phyloP scores from a whole-genome alignment of 768 basidiomycete species.

The Cystofilobasidium bisporidii region DNA sequence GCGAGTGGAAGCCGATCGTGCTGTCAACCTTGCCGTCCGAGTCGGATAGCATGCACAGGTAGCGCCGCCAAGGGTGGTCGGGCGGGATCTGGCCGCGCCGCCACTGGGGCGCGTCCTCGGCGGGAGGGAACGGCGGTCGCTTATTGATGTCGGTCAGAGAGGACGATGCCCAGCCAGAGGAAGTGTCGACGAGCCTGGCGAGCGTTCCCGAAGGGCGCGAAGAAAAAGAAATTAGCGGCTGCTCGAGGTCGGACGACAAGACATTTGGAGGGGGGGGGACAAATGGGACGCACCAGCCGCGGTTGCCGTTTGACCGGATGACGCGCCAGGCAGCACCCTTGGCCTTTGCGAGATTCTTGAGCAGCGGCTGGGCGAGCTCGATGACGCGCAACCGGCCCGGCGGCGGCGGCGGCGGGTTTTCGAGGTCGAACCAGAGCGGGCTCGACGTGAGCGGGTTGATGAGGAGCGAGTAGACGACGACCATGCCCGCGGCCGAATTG shows the following conservation, averaged over 20 bases:
- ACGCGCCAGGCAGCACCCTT: conserved; percentile 72
- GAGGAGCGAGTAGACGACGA: conserved; percentile 49
- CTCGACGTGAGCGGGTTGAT: conserved; percentile 70
- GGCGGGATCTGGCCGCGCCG: conserved; percentile 39
- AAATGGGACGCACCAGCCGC: conserved; percentile 84
- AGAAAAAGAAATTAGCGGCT: too few species aligned
- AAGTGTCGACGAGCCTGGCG: conserved; percentile 49
- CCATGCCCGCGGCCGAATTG: conserved; percentile 13
- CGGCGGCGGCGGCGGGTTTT: conserved; percentile 44
- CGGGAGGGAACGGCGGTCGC: background rate
- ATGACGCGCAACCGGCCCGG: conserved; percentile 70
- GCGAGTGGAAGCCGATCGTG: conserved; percentile 85
- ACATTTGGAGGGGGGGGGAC: too few species aligned
- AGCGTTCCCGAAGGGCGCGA: too few species aligned
- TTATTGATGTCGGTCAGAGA: conserved; percentile 6
- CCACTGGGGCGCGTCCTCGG: background rate
- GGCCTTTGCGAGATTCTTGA: conserved; percentile 64
- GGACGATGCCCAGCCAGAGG: conserved; percentile 55
- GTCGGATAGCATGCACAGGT: conserved; percentile 62
- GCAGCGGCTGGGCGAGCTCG: conserved; percentile 64
- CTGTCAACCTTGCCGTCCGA: conserved; percentile 84
- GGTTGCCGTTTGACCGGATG: conserved; percentile 79
- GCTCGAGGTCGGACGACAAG: background rate
- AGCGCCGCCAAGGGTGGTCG: conserved; percentile 59
- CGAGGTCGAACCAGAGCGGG: conserved; percentile 59